phyloP scores from a whole-genome alignment of 768 basidiomycete species.

The Mycena alexandri region DNA sequence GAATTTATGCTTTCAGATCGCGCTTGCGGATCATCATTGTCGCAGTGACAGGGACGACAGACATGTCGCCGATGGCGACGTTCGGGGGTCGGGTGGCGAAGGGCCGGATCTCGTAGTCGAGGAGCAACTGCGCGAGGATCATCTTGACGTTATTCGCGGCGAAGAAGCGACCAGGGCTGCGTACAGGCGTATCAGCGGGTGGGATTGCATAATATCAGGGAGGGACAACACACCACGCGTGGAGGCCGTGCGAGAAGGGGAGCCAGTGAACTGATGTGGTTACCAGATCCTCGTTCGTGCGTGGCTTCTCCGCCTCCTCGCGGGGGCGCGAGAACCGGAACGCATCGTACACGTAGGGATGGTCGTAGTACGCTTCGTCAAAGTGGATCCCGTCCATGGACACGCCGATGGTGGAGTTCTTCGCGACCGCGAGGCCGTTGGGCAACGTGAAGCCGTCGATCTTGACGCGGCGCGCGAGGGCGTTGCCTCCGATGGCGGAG shows the following conservation, averaged over 20 bases:
- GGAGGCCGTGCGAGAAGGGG: slow-evolving; percentile 25
- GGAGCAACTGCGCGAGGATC: slow-evolving; percentile 30
- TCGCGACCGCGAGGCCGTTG: slow-evolving; percentile 12
- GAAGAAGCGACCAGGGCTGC: slow-evolving; percentile 36
- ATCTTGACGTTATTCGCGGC: slow-evolving; percentile 36
- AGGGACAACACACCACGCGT: slow-evolving; percentile 19
- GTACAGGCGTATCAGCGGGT: neutral
- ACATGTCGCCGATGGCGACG: slow-evolving; percentile 20
- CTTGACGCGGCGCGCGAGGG: slow-evolving; percentile 20
- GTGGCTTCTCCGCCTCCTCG: slow-evolving; percentile 21
- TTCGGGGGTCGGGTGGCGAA: slow-evolving; percentile 16
- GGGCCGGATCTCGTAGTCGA: slow-evolving; percentile 36
- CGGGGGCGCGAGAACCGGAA: slow-evolving; percentile 31
- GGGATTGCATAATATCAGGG: neutral
- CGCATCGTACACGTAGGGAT: slow-evolving; percentile 11
- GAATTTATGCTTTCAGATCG: neutral
- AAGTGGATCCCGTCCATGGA: slow-evolving; percentile 36
- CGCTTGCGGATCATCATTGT: slow-evolving; percentile 12
- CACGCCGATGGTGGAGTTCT: slow-evolving; percentile 19
- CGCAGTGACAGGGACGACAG: neutral
- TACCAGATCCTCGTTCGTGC: slow-evolving; percentile 19
- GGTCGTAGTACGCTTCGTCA: slow-evolving; percentile 29
- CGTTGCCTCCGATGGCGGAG: slow-evolving; percentile 20
- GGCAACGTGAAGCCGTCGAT: slow-evolving; percentile 22
- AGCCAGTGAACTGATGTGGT: slow-evolving; percentile 20